Evolutionary conservation across 1,284 basidiomycete species (phyloP).

Genomic region (Pascua sp.): DNA sequence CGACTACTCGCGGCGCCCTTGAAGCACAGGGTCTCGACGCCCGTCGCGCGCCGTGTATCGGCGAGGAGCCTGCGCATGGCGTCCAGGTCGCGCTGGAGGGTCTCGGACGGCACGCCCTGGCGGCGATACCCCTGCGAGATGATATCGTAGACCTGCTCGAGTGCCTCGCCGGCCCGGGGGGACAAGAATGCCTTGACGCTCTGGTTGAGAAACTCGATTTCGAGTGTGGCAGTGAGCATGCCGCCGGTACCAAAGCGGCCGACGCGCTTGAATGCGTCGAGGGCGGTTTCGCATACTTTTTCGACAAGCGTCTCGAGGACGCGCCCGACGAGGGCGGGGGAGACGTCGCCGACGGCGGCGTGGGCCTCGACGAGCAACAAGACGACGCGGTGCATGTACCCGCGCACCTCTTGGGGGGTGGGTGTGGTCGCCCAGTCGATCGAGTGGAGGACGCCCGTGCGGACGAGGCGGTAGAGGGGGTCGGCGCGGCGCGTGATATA

Average conservation of each 20-base stretch:
- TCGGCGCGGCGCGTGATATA: slow-evolving; percentile 76
- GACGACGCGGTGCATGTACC: slow-evolving; percentile 88
- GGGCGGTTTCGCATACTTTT: slow-evolving; percentile 72
- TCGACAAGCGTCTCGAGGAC: slow-evolving; percentile 79
- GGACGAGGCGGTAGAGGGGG: slow-evolving; percentile 65
- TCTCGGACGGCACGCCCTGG: slow-evolving; percentile 56
- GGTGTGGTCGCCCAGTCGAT: slow-evolving; percentile 91
- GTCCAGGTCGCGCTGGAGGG: slow-evolving; percentile 80
- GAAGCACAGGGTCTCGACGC: slow-evolving; percentile 86
- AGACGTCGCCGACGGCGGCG: slow-evolving; percentile 77
- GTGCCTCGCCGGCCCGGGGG: slow-evolving; percentile 68
- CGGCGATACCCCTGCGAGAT: slow-evolving; percentile 88
- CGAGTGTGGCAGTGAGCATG: slow-evolving; percentile 96
- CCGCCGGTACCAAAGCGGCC: slow-evolving; percentile 93
- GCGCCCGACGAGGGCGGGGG: slow-evolving; percentile 73
- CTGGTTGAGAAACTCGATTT: slow-evolving; percentile 98
- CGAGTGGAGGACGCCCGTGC: slow-evolving; percentile 71
- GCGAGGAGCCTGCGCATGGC: slow-evolving; percentile 84
- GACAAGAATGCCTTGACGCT: slow-evolving; percentile 80
- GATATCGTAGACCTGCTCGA: slow-evolving; percentile 88
- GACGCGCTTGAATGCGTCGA: slow-evolving; percentile 80
- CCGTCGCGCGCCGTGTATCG: slow-evolving; percentile 82
- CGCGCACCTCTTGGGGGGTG: slow-evolving; percentile 85
- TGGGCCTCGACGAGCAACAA: slow-evolving; percentile 88
- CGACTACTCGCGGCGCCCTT: neutral